phyloP scores from a whole-genome alignment of 148 eudicot species.

The Limonium bicolor region DNA sequence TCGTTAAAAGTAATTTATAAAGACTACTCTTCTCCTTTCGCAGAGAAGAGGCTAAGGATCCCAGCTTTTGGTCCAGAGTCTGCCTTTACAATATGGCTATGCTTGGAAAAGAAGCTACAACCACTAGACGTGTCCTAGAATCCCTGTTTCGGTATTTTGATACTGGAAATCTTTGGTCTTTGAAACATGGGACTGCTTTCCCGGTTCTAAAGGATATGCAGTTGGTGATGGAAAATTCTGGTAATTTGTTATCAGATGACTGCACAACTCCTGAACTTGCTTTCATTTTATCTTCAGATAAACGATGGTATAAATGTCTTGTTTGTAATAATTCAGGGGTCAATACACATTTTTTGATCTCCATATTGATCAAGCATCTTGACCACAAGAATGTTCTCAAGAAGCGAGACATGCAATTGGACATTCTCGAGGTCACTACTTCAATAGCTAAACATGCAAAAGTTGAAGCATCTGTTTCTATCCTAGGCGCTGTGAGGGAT shows the following conservation, averaged over 20 bases:
- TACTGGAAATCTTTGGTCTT: constrained; percentile 56
- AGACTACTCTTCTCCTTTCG: constrained; percentile 6
- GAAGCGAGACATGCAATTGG: constrained; percentile 76
- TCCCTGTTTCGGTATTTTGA: constrained; percentile 84
- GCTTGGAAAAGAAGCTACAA: constrained; percentile 65
- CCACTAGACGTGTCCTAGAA: constrained; percentile 83
- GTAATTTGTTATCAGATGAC: constrained; percentile 16
- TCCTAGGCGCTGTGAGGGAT: constrained; percentile 73
- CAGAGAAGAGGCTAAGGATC: constrained; percentile 69
- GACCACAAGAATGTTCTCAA: constrained; percentile 87
- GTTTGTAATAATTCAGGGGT: too few species aligned
- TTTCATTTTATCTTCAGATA: too few species aligned
- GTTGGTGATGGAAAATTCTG: constrained; percentile 64
- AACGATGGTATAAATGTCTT: too few species aligned
- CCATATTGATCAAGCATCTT: constrained; percentile 80
- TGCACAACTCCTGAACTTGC: too few species aligned
- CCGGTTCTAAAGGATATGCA: constrained; percentile 89
- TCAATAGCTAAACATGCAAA: constrained; percentile 58
- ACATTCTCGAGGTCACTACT: constrained; percentile 61
- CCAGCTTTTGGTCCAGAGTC: constrained; percentile 89
- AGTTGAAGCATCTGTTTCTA: constrained; percentile 56
- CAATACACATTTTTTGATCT: constrained; percentile 62
- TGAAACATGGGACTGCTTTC: constrained; percentile 52
- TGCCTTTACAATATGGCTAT: constrained; percentile 85
- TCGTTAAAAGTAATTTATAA: neutral